Evolutionary conservation across 2,329 filamentous ascomycete species (phyloP).

Genomic region (Teratosphaeria gauchensis): DNA sequence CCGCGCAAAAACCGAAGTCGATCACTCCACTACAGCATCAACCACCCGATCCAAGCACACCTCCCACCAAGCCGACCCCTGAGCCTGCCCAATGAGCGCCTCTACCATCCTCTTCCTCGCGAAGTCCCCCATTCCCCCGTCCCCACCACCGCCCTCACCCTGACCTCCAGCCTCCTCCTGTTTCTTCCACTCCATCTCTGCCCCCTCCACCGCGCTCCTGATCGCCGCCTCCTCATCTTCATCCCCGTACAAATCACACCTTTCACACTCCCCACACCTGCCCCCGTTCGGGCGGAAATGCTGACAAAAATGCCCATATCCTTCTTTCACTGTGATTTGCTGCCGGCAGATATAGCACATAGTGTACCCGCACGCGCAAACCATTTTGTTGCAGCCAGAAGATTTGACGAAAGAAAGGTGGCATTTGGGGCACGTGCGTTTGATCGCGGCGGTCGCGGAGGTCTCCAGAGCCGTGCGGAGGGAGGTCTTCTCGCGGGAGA

Average conservation of each 20-base stretch:
- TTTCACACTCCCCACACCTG: constrained; percentile 65
- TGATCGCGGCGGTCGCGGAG: constrained; percentile 86
- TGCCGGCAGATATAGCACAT: constrained; percentile 94
- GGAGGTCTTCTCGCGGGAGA: constrained; percentile 71
- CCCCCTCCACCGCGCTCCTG: constrained; percentile 30
- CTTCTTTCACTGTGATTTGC: constrained; percentile 49
- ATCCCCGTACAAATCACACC: constrained; percentile 40
- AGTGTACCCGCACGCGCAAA: constrained; percentile 88
- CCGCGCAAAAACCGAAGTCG: too few species aligned
- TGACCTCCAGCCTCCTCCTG: constrained; percentile 17
- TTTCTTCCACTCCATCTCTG: constrained; percentile 39
- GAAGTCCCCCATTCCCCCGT: neutral
- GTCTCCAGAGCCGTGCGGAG: constrained; percentile 84
- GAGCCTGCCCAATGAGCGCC: neutral
- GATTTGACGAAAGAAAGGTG: constrained; percentile 88
- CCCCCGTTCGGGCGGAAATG: constrained; percentile 80
- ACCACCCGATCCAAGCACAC: neutral
- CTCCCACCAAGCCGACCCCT: neutral
- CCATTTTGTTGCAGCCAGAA: constrained; percentile 92
- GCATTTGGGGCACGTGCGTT: constrained; percentile 88
- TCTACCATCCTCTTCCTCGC: neutral
- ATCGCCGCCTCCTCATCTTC: constrained; percentile 39
- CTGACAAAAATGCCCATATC: constrained; percentile 91
- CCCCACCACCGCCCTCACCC: neutral
- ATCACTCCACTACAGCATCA: neutral